These are phyloP conservation scores for Trichoderma asperelloides DNA, from an alignment of 495 filamentous ascomycete species.

Conservation along the genomic window DNA sequence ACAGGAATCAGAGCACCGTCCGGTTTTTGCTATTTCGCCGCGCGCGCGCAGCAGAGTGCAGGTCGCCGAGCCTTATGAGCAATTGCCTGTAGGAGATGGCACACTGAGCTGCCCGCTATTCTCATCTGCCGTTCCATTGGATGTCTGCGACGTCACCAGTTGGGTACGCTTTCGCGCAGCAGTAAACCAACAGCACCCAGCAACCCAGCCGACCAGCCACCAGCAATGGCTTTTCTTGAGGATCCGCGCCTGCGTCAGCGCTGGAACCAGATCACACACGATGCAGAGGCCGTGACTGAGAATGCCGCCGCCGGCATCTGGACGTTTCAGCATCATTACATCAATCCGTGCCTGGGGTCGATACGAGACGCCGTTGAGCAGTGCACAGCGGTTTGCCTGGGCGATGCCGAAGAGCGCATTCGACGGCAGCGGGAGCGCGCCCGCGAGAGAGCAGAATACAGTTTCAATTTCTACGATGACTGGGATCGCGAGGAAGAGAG, in stretches of 20 bases:
- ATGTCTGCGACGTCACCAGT: slow-evolving; percentile 6
- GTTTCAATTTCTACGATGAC: slow-evolving; percentile 97
- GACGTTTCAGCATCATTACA: slow-evolving; percentile 75
- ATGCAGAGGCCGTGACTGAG: slow-evolving; percentile 86
- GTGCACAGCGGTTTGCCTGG: slow-evolving; percentile 65
- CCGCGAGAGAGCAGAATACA: slow-evolving; percentile 58
- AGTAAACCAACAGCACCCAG: background rate
- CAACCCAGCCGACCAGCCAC: background rate
- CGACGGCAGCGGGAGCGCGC: slow-evolving; percentile 52
- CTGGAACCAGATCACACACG: slow-evolving; percentile 87
- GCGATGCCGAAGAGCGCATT: slow-evolving; percentile 62
- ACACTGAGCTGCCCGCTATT: too few relatives aligned
- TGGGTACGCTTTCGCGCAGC: background rate
- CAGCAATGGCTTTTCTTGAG: slow-evolving; percentile 50
- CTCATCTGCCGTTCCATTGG: background rate
- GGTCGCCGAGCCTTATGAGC: too few relatives aligned
- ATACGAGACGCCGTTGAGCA: slow-evolving; percentile 55
- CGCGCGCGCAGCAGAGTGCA: too few relatives aligned
- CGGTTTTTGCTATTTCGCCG: too few relatives aligned
- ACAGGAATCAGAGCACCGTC: too few relatives aligned
- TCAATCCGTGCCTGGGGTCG: slow-evolving; percentile 69
- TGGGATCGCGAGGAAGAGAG: slow-evolving; percentile 65
- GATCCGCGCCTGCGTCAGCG: slow-evolving; percentile 91
- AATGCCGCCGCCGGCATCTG: slow-evolving; percentile 82
- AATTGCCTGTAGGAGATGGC: too few relatives aligned